Base-by-base conservation (phyloP, 1,284 basidiomycete species). In the Papiliotrema flavescens region DNA sequence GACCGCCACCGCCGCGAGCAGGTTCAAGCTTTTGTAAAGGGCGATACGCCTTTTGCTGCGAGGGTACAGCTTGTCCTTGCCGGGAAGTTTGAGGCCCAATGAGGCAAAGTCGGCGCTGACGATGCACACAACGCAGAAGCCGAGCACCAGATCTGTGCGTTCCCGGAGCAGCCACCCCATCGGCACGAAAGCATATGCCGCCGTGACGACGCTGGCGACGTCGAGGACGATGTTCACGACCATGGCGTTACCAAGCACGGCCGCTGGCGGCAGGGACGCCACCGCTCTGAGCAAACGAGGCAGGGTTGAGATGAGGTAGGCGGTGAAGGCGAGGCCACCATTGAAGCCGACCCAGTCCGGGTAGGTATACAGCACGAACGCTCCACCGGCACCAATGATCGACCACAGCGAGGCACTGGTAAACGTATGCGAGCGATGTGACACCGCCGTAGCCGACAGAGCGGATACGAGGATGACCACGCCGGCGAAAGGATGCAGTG, bases 181-280 rank as follows among this genome's bases (percentile, higher is more conserved):
- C 0, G 92, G 92, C 2, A 96, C 90, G 65, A 96, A 96, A 0
- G 92, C 93, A 75, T 97, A 96, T 0, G 93, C 93, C 45, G 91
- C 90, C 0, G 91, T 93, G 75, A 89, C 85, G 5, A 88, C 83
- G 57, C 84, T 86, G 24, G 84, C 83, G 19, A 91, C 79, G 56
- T 83, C 84, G 49, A 91, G 77, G 34, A 90, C 37, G 54, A 81
- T 81, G 53, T 86, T 85, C 14, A 85, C 75, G n/a, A 85, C 65
- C 75, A 87, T 82, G 7, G 84, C 83, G 2, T 78, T 71, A 39
- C 81, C 83, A 60, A 82, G 82, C 3, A 81, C 82, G 57, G 75
- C 78, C 17, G 78, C 62, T 14, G 68, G 60, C 11, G 59, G 56
- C 14, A 61, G 46, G 8, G 62, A 63, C 2, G 76, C 77, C 1